Base-by-base conservation (phyloP, 805 yeast genomes). In the Candida mattraensis region DNA sequence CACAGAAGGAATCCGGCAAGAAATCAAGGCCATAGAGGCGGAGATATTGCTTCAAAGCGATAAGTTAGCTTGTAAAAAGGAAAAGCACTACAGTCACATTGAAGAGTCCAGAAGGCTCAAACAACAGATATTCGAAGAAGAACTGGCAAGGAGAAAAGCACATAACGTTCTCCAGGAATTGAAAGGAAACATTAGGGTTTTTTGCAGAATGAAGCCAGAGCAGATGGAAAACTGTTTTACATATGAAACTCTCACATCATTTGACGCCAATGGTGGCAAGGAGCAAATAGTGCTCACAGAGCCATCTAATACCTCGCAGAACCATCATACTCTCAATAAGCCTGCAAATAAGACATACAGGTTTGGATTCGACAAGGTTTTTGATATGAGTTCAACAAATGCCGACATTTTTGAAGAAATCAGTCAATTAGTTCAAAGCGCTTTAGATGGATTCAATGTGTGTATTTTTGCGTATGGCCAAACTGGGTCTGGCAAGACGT, bases 381-480 rank as follows among this genome's bases (percentile, higher is more conserved):
- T 93, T 52, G 70, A 67, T 20, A 70, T 72, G 34, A 45, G 50
- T 1, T 60, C 72, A 7, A 53, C 72, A 2, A 91, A 91, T 54
- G 47, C 45, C 1, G 82, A 76, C 17, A 74, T 93, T 0, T 93
- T 88, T 60, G 82, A 77, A 19, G 99, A 91, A 52, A 74, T 91
- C 1, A 80, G 93, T 2, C 95, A 88, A 57, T 61, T 91, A 15
- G 79, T 91, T 2, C 96, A 87, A 57, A 87, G 74, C 65, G 79
- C 94, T 1, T 58, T 89, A 10, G 95, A 91, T 60, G 99, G 99
- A 0, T 80, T 70, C 53, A 87, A 87, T 49, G 96, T 88, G 3
- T 88, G 97, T 59, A 86, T 93, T 2, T 87, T 91, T 65, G 95
- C 98, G 0, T 91, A 93, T 58, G 99, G 99, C 1, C 99, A 91